Evolutionary conservation across 345 rosid species (phyloP).

Genomic region (Laguncularia racemosa): DNA sequence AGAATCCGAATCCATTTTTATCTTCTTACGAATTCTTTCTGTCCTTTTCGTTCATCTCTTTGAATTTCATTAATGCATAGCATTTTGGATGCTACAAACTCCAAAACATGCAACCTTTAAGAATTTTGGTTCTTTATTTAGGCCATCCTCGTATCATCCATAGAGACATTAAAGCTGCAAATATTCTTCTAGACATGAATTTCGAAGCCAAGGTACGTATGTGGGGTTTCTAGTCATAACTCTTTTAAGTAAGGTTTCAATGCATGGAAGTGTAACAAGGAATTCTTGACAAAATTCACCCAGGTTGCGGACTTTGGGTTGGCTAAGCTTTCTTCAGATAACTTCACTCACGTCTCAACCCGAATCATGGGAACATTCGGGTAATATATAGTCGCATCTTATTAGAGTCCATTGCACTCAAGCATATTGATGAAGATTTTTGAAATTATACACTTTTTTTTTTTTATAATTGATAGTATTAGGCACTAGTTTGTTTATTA

Average conservation of each 20-base stretch:
- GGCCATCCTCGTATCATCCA: conserved; percentile 97
- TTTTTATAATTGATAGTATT: no score
- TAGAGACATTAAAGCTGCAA: conserved; percentile 84
- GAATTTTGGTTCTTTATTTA: conserved; percentile 13
- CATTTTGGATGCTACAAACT: no score
- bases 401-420: no score
- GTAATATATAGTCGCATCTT: conserved; percentile 17
- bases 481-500: no score
- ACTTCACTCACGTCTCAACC: conserved; percentile 75
- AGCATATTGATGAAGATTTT: no score
- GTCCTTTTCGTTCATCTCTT: no score
- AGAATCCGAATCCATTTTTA: no score
- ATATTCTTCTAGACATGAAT: conserved; percentile 69
- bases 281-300: background rate
- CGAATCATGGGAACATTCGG: conserved; percentile 98
- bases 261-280: no score
- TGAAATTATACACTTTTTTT: no score
- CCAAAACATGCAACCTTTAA: background rate
- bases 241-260: no score
- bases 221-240: background rate
- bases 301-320: conserved; percentile 94
- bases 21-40: no score
- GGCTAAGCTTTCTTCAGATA: conserved; percentile 73
- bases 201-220: conserved; percentile 67
- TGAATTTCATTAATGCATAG: no score